Conservation (phyloP, 129 eudicot genomes). For the Chrysanthemum seticuspe region DNA sequence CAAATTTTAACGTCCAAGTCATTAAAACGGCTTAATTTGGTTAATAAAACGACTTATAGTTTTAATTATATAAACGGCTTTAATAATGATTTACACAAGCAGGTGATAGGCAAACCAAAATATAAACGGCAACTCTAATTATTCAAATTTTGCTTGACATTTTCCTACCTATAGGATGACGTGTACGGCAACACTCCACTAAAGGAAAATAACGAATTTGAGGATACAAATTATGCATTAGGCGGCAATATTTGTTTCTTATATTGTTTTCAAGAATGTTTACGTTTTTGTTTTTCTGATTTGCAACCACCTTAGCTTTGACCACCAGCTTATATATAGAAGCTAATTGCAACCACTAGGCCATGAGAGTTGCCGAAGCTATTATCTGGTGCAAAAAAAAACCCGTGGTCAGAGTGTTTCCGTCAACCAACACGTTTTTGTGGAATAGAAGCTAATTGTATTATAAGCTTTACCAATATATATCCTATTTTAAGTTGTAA, state of each 20-base stretch:
- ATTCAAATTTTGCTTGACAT: neutral
- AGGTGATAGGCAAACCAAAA: constrained; percentile 39
- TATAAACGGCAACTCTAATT: constrained; percentile 26
- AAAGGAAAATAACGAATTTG: neutral
- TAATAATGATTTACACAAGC: constrained; percentile 11
- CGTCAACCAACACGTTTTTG: neutral
- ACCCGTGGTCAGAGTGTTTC: too few species aligned
- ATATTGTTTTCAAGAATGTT: constrained; percentile 32
- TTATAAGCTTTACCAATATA: constrained; percentile 1
- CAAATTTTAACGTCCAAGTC: neutral
- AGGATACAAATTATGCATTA: constrained; percentile 21
- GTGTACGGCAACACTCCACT: constrained; percentile 23
- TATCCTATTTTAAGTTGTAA: neutral
- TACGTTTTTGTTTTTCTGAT: neutral
- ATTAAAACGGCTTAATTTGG: too few species aligned
- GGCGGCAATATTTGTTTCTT: constrained; percentile 29
- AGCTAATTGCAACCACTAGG: neutral
- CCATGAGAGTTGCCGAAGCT: too few species aligned
- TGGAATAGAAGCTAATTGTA: neutral
- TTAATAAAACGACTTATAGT: too few species aligned
- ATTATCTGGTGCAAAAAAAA: too few species aligned
- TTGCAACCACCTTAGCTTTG: neutral
- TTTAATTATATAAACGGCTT: too few species aligned
- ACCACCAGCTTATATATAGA: neutral
- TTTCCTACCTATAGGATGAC: constrained; percentile 16